Conservation (phyloP, 331 rosid species). For the Malus hybrid region DNA sequence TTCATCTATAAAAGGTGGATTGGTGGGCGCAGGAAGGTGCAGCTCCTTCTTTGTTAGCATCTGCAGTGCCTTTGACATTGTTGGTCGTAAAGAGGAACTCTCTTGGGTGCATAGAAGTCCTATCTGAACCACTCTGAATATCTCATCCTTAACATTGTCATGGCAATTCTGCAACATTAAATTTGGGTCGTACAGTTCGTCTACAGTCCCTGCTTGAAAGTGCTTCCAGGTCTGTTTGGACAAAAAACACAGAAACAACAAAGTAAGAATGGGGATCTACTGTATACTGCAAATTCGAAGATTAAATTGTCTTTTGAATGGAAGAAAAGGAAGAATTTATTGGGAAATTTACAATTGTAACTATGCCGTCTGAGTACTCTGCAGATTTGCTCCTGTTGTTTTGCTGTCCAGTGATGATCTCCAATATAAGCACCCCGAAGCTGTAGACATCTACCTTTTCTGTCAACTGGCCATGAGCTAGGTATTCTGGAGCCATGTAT, state of each 20-base stretch:
- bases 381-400: constrained; percentile 60
- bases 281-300: neutral
- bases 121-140: constrained; percentile 61
- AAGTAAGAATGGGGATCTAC: neutral
- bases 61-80: constrained; percentile 66
- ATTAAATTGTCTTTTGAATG: neutral
- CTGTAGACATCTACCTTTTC: constrained; percentile 84
- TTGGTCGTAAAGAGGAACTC: constrained; percentile 57
- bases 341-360: constrained; percentile 47
- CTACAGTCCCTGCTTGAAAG: constrained; percentile 52
- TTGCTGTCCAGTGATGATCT: constrained; percentile 59
- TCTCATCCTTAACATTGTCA: constrained; percentile 25
- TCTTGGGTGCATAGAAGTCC: constrained; percentile 93
- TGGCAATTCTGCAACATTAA: constrained; percentile 38
- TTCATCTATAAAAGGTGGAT: constrained; percentile 87
- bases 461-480: constrained; percentile 86
- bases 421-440: constrained; percentile 68
- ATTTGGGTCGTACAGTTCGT: constrained; percentile 59
- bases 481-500: constrained; percentile 93
- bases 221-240: constrained; percentile 72
- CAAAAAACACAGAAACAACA: neutral
- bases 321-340: constrained; percentile 4
- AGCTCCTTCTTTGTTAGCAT: constrained; percentile 67
- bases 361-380: constrained; percentile 60
- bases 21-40: constrained; percentile 58